These are phyloP conservation scores for Penicillium sp. DNA, from an alignment of 2,329 filamentous ascomycete species.

Conservation along the genomic window DNA sequence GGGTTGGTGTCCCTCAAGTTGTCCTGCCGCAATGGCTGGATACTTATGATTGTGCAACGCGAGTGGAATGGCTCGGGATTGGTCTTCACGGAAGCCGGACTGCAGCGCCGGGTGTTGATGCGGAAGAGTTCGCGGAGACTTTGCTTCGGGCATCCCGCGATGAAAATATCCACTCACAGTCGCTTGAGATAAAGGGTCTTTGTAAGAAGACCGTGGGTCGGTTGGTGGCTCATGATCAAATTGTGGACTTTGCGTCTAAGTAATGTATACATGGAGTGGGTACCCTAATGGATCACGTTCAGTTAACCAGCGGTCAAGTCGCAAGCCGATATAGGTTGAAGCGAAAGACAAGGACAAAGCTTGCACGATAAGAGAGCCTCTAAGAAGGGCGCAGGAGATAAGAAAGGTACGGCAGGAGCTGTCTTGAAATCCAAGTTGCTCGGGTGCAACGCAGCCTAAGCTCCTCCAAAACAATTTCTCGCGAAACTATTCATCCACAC, in stretches of 20 bases:
- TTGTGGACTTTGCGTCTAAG: constrained; percentile 10
- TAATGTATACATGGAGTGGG: no score
- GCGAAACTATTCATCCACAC: no score
- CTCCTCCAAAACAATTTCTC: no score
- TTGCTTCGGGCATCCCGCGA: constrained; percentile 12
- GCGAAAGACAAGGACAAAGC: no score
- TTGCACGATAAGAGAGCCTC: no score
- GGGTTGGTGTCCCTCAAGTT: constrained; percentile 44
- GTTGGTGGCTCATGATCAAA: constrained; percentile 17
- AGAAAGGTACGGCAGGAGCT: no score
- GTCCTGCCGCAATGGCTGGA: constrained; percentile 47
- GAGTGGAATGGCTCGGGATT: constrained; percentile 41
- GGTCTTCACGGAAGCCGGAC: constrained; percentile 39
- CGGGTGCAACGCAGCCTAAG: no score
- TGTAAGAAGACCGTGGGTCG: constrained; percentile 17
- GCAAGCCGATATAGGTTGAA: no score
- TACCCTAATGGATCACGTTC: no score
- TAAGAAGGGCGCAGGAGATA: no score
- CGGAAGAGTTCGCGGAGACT: constrained; percentile 13
- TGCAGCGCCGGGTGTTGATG: constrained; percentile 27
- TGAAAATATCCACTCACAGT: constrained; percentile 9
- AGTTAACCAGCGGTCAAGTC: no score
- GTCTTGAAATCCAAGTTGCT: no score
- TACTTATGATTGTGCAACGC: constrained; percentile 43
- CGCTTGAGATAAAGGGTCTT: constrained; percentile 10